Evolutionary conservation across 2,329 filamentous ascomycete genomes (phyloP), one percentile per base, ranked within the genome.

Genomic region (Fusarium xyrophilum): DNA sequence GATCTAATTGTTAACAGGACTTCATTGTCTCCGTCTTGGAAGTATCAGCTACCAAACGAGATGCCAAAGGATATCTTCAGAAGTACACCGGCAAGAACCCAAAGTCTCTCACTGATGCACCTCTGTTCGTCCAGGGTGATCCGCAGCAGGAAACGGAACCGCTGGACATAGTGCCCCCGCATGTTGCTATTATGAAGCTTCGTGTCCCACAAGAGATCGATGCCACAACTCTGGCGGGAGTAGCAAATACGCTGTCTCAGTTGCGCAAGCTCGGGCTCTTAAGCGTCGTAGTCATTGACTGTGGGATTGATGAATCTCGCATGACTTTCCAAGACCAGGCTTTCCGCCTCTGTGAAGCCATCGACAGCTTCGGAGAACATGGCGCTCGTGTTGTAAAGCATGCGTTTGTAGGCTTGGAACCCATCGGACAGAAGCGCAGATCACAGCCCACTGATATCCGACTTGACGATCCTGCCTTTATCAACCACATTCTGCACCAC

Each of bases 31-130:
- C 93, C 19, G 87, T 98, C 6, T 84, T 99, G 33, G 93, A 92
- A 74, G 93, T 94, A 21, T 93, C 93, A 14, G 92, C 94, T 9
- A 97, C 95, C 1, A 97, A 94, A 79, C 89, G 96, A 73, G 96
- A 99, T 81, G 93, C 94, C 48, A 94, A 92, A 79, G 89, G 92
- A 38, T 99, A 97, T 76, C 85, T 99, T 19, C 91, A 96, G 72
- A 94, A 93, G 65, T 97, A 97, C 77, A 89, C 72, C 68, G 74
- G 70, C 72, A 77, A 77, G 50, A 70, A 73, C 9, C 64, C 69
- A 43, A 71, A 75, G 62, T 67, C 74, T 17, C 32, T 70, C 42
- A 48, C 58, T 73, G 67, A 66, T 56, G 56, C 57, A 62, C 74
- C 70, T 58, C 76, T 80, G 54, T 80, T 81, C 55, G 73, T 80